Base-by-base conservation (phyloP, 2,329 filamentous ascomycete genomes). In the Neofusicoccum umdonicola region DNA sequence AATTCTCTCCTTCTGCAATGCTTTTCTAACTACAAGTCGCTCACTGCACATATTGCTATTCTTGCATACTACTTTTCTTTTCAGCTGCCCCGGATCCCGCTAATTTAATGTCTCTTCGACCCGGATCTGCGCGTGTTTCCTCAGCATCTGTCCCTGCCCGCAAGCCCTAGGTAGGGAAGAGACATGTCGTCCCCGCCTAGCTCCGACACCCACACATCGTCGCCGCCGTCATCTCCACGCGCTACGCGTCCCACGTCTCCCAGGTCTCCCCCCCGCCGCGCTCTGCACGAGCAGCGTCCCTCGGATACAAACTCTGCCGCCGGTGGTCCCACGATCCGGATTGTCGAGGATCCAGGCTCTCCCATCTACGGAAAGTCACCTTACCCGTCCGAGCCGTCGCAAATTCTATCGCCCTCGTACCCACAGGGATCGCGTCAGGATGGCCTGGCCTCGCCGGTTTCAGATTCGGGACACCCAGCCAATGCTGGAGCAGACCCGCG, bases 241-340 rank as follows among this genome's bases (percentile, higher is more conserved):
- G 44, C 45, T 42, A 13, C 54, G 27, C 62, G 51, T 27, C 44
- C 54, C 34, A 41, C 74, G 41, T 71, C 69, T 37, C 76, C 72
- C 61, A 22, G 42, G 39, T 77, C 76, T 63, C 74, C 76, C 58
- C 63, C 68, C 63, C 71, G 77, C 52, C 70, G 71, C 27, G 73
- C 76, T 61, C 74, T 78, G 39, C 76, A 77, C 67, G 74, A 79
- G 54, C 72, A 74, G 48, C 77, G 77, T 35, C 71, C 75, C 74
- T 51, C 47, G 58, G 73, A 75, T 41, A 69, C 72, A 68, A 79
- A 77, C 69, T 73, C 74, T 45, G 69, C 70, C 63, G 31, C 61
- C 47, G 68, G 73, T n/a, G 71, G 73, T 50, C 74, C 77, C 22
- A 79, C 76, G 39, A 79, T 79, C 51, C 76, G 77, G 69, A 73